phyloP scores from a whole-genome alignment of 75 land plant genomes.

The Chamaecyparis obtusa region DNA sequence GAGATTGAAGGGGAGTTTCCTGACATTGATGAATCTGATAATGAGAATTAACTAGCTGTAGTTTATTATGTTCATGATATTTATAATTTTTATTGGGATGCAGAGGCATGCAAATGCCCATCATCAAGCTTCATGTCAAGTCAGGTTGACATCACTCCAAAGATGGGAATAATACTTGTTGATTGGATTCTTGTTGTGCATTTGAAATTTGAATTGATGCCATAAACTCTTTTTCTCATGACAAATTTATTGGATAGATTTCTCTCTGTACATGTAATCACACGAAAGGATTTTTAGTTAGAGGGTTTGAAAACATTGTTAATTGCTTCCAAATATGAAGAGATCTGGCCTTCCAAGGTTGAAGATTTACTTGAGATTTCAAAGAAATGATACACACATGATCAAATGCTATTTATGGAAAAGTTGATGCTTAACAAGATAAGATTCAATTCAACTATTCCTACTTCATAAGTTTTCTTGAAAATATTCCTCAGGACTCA shows the following conservation, averaged over 20 bases:
- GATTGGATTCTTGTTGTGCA: slow-evolving; percentile 93
- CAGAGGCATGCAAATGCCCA: slow-evolving; percentile 50
- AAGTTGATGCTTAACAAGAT: slow-evolving; percentile 60
- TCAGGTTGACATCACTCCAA: slow-evolving; percentile 60
- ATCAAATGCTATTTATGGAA: slow-evolving; percentile 71
- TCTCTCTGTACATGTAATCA: slow-evolving; percentile 35
- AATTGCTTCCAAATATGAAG: slow-evolving; percentile 89
- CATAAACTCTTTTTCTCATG: slow-evolving; percentile 75
- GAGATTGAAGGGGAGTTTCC: slow-evolving; percentile 39
- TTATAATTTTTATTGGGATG: slow-evolving; percentile 62
- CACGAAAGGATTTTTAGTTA: slow-evolving; percentile 67
- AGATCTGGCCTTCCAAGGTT: slow-evolving; percentile 83
- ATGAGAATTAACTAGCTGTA: slow-evolving; percentile 56
- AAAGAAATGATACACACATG: slow-evolving; percentile 56
- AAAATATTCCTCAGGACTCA: slow-evolving; percentile 80
- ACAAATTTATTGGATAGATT: slow-evolving; percentile 69
- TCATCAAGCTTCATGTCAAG: slow-evolving; percentile 57
- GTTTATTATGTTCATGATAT: slow-evolving; percentile 76
- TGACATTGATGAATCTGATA: slow-evolving; percentile 57
- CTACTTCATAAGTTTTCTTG: slow-evolving; percentile 89
- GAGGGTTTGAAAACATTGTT: slow-evolving; percentile 85
- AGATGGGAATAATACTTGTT: slow-evolving; percentile 70
- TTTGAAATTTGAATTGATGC: slow-evolving; percentile 78
- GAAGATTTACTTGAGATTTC: slow-evolving; percentile 61
- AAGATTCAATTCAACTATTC: slow-evolving; percentile 60